Percentiles rank a stretch among this genome's conserved stretches.
phyloP scores from a whole-genome alignment of 1,284 basidiomycete species.

The Ganoderma meredithae region DNA sequence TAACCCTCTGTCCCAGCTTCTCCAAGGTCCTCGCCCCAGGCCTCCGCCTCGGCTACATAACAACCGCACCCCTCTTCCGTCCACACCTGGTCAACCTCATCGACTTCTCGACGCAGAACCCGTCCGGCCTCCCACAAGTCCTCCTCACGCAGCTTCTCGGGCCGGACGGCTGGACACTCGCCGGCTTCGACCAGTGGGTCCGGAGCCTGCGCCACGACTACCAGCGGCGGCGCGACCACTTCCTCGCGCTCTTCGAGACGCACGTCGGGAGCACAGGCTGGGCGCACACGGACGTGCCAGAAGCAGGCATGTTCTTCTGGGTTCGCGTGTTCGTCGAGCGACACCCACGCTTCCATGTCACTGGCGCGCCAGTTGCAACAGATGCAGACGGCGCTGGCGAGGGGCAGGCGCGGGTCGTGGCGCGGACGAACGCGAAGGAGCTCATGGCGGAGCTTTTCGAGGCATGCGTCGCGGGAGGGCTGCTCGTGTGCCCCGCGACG shows the following conservation, averaged over 20 bases:
- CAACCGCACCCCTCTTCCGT: conserved; percentile 45
- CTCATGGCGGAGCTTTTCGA: conserved; percentile 51
- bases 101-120: conserved; percentile 51
- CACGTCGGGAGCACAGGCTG: conserved; percentile 42
- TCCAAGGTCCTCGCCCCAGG: conserved; percentile 51
- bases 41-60: conserved; percentile 53
- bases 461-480: conserved; percentile 41
- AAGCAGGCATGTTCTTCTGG: conserved; percentile 54
- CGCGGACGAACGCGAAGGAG: conserved; percentile 43
- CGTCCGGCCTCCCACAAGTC: conserved; percentile 51
- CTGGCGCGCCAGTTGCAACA: neutral
- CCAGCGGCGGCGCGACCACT: conserved; percentile 49
- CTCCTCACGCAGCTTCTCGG: conserved; percentile 49
- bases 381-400: neutral
- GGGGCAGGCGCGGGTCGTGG: neutral
- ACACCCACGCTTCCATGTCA: conserved; percentile 42
- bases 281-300: conserved; percentile 43
- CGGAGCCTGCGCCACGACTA: conserved; percentile 50
- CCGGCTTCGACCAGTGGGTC: conserved; percentile 50
- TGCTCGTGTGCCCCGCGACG: conserved; percentile 48
- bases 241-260: conserved; percentile 43
- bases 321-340: conserved; percentile 43
- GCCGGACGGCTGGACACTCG: conserved; percentile 45
- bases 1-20: conserved; percentile 37
- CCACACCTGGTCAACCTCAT: conserved; percentile 42